phyloP scores from a whole-genome alignment of 1,284 basidiomycete genomes.

The Uromyces viciae-fabae region DNA sequence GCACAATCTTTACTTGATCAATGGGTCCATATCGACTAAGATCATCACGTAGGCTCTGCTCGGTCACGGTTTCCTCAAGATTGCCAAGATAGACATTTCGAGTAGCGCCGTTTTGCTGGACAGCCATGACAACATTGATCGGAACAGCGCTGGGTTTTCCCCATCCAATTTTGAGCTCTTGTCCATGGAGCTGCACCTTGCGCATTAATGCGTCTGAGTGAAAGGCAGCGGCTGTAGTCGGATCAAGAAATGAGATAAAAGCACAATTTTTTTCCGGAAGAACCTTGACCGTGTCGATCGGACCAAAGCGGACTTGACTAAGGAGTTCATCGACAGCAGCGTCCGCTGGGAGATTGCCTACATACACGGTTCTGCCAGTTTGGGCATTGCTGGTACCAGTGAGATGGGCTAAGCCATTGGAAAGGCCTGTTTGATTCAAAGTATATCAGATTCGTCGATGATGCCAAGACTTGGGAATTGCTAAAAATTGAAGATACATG shows the following conservation, averaged over 20 bases:
- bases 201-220: slow-evolving; percentile 90
- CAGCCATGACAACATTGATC: slow-evolving; percentile 74
- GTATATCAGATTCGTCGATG: neutral
- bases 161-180: slow-evolving; percentile 94
- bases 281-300: slow-evolving; percentile 88
- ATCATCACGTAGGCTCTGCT: slow-evolving; percentile 82
- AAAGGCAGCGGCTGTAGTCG: slow-evolving; percentile 83
- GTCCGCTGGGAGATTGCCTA: slow-evolving; percentile 91
- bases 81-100: slow-evolving; percentile 91
- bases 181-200: slow-evolving; percentile 80
- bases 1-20: slow-evolving; percentile 94
- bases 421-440: slow-evolving; percentile 13
- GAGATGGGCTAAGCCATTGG: slow-evolving; percentile 8
- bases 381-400: slow-evolving; percentile 16
- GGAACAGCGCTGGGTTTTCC: slow-evolving; percentile 85
- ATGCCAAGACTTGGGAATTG: neutral
- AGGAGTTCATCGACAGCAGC: slow-evolving; percentile 95
- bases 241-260: slow-evolving; percentile 94
- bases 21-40: slow-evolving; percentile 85
- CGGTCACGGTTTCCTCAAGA: slow-evolving; percentile 77
- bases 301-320: slow-evolving; percentile 95
- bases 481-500: neutral
- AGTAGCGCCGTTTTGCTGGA: slow-evolving; percentile 81
- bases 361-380: slow-evolving; percentile 83
- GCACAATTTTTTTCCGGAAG: slow-evolving; percentile 97